These are phyloP conservation scores for Botrytis tulipae DNA, from an alignment of 2,329 filamentous ascomycete species.

Conservation along the genomic window DNA sequence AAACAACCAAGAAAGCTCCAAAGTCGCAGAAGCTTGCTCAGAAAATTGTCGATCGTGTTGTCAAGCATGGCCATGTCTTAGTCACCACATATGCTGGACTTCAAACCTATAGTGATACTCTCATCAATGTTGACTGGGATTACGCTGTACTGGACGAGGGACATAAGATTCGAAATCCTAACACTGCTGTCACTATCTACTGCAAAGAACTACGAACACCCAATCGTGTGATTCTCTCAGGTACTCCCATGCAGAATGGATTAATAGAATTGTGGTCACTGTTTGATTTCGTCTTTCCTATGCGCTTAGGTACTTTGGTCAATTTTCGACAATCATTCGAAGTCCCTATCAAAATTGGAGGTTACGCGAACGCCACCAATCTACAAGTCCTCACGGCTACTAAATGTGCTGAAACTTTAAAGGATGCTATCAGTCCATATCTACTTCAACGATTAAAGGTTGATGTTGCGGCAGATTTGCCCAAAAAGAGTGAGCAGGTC, in stretches of 20 bases:
- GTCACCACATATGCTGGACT: slow-evolving; percentile 95
- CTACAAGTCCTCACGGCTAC: slow-evolving; percentile 91
- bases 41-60: slow-evolving; percentile 78
- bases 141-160: slow-evolving; percentile 95
- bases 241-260: slow-evolving; percentile 98
- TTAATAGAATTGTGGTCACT: slow-evolving; percentile 92
- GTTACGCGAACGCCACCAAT: slow-evolving; percentile 93
- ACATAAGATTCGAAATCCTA: slow-evolving; percentile 96
- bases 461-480: slow-evolving; percentile 89
- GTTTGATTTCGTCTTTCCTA: slow-evolving; percentile 96
- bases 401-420: slow-evolving; percentile 89
- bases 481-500: slow-evolving; percentile 94
- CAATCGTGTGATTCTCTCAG: slow-evolving; percentile 89
- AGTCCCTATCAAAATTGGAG: slow-evolving; percentile 87
- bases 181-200: slow-evolving; percentile 89
- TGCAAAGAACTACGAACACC: slow-evolving; percentile 91
- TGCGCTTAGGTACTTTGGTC: slow-evolving; percentile 88
- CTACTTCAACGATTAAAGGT: slow-evolving; percentile 88
- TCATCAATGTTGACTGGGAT: slow-evolving; percentile 84
- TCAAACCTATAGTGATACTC: slow-evolving; percentile 82
- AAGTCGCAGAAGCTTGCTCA: slow-evolving; percentile 68
- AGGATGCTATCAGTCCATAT: slow-evolving; percentile 91
- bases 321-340: slow-evolving; percentile 91
- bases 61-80: slow-evolving; percentile 82
- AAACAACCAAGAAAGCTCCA: slow-evolving; percentile 42